A percentile compares a stretch with the other conserved stretches of the same genome.
These are phyloP conservation scores for Ophiocordyceps camponoti-leonardi DNA, from an alignment of 2,329 filamentous ascomycete species.

Conservation along the genomic window DNA sequence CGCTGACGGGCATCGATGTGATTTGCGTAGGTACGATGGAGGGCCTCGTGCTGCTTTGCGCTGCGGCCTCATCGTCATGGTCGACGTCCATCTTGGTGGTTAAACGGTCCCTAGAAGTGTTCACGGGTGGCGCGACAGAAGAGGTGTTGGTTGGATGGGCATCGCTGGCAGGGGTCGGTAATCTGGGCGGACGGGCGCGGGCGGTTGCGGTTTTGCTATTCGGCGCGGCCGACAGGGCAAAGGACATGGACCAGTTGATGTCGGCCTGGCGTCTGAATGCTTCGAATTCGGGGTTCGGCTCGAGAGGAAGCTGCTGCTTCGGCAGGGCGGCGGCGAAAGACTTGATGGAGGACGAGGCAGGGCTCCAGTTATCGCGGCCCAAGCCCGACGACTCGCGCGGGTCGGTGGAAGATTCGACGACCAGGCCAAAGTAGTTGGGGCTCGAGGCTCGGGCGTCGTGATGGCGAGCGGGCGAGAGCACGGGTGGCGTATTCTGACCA, in stretches of 20 bases:
- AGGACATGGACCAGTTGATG: constrained; percentile 30
- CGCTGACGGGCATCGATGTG: constrained; percentile 24
- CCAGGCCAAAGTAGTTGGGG: constrained; percentile 77
- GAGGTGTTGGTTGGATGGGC: constrained; percentile 4
- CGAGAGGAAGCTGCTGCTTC: constrained; percentile 48
- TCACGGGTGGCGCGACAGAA: neutral
- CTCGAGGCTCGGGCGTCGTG: constrained; percentile 36
- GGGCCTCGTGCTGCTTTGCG: constrained; percentile 32
- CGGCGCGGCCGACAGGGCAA: constrained; percentile 28
- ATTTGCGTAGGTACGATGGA: constrained; percentile 24
- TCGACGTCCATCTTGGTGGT: constrained; percentile 24
- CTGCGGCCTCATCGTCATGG: constrained; percentile 27
- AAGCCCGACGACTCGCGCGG: constrained; percentile 45
- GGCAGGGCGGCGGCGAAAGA: constrained; percentile 54
- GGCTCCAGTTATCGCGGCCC: constrained; percentile 57
- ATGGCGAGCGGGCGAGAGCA: constrained; percentile 23
- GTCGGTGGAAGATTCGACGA: constrained; percentile 43
- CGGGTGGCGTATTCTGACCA: constrained; percentile 35
- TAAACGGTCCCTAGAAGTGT: constrained; percentile 2
- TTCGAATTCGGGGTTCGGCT: constrained; percentile 69
- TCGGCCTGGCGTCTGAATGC: constrained; percentile 62
- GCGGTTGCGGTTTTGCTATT: constrained; percentile 18
- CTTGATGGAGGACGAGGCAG: constrained; percentile 51
- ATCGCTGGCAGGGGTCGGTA: constrained; percentile 31
- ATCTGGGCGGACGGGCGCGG: constrained; percentile 26